Percentiles rank a stretch among this genome's conserved stretches.
phyloP scores from a whole-genome alignment of 78 protist species.

The Reticulomyxa filosa region DNA sequence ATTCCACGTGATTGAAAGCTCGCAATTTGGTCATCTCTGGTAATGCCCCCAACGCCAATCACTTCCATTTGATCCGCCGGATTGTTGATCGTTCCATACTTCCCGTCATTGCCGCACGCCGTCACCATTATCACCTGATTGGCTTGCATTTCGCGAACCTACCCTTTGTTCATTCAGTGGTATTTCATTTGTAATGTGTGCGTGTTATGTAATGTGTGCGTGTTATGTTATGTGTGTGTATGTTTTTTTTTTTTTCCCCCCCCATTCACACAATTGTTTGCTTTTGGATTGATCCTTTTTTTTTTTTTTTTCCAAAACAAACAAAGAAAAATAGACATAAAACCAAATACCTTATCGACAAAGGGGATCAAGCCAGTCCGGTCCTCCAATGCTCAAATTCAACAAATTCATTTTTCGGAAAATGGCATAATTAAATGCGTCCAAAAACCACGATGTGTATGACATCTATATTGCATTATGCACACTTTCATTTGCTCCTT shows the following conservation, averaged over 20 bases:
- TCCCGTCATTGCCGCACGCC: conserved; percentile 7
- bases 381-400: conserved; percentile 75
- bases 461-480: background rate
- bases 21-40: background rate
- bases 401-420: conserved; percentile 35
- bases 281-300: background rate
- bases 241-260: no score
- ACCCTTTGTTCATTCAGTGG: no score
- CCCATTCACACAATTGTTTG: no score
- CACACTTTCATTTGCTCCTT: no score
- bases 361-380: no score
- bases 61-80: conserved; percentile 83
- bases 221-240: no score
- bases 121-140: no score
- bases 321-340: background rate
- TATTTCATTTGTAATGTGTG: no score
- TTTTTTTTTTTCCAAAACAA: background rate
- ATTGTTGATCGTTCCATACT: conserved; percentile 59
- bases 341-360: background rate
- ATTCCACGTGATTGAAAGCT: conserved; percentile 5
- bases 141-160: no score
- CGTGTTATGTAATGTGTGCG: no score
- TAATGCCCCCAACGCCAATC: conserved; percentile 38
- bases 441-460: conserved; percentile 46
- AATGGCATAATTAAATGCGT: conserved; percentile 82